A percentile compares a stretch with the other conserved stretches of the same genome.
Evolutionary conservation across 768 basidiomycete genomes (phyloP).

Genomic region (Macrolepiota fuliginosa): DNA sequence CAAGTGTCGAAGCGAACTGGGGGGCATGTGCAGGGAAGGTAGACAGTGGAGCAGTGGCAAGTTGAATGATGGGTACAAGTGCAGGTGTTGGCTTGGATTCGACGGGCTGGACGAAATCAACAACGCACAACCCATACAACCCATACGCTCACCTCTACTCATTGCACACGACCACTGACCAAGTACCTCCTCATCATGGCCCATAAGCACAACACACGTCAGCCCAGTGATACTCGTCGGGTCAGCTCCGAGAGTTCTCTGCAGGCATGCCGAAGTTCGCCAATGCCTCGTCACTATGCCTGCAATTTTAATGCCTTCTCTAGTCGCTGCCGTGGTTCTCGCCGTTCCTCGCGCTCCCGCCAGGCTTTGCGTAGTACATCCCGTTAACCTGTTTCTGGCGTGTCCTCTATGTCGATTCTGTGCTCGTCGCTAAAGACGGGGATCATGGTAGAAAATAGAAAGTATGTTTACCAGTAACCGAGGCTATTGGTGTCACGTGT

Average conservation of each 20-base stretch:
- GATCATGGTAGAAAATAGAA: too few species aligned
- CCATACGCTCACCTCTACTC: not conserved
- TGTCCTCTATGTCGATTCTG: conserved; percentile 83
- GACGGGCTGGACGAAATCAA: conserved; percentile 39
- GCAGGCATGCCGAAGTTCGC: conserved; percentile 43
- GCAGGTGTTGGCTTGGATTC: conserved; percentile 54
- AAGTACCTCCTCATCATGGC: conserved; percentile 45
- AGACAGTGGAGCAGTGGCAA: conserved; percentile 41
- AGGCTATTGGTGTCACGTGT: conserved; percentile 4
- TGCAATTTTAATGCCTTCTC: conserved; percentile 65
- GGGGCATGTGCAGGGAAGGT: conserved; percentile 22
- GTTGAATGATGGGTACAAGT: conserved; percentile 45
- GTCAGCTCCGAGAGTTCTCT: conserved; percentile 48
- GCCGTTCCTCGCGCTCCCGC: conserved; percentile 55
- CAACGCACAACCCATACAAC: not conserved
- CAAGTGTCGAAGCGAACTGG: conserved; percentile 31
- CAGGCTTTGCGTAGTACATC: conserved; percentile 64
- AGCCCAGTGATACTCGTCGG: conserved; percentile 53
- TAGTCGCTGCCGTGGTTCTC: conserved; percentile 48
- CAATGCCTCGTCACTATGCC: conserved; percentile 63
- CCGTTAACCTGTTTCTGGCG: conserved; percentile 45
- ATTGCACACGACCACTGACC: conserved; percentile 36
- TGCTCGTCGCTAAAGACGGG: too few species aligned
- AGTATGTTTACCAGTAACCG: too few species aligned
- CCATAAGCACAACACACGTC: conserved; percentile 64